Evolutionary conservation across 768 basidiomycete species (phyloP), one percentile per base, ranked within the genome.

Genomic region (Leccinellum luteum): DNA sequence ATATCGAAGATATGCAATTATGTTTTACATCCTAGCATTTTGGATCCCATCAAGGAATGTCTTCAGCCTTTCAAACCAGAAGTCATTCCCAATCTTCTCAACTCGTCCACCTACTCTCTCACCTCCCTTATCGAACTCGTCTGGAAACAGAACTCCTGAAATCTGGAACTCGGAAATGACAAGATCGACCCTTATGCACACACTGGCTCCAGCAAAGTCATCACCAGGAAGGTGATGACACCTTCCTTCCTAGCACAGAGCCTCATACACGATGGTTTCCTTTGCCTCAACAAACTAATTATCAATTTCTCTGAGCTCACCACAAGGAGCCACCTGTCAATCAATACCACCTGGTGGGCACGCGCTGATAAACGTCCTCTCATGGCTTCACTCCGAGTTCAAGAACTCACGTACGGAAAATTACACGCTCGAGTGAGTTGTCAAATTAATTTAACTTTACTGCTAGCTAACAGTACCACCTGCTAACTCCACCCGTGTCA

Each of bases 21-120:
- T 17, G 3, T 48, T 2, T 1, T 17, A 2, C 47, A 48, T 9
- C 47, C 47, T 1, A 9, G 9, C 17, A 15, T 48, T 1, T 3
- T 48, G 0, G 27, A 48, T 4, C 27, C 47, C 8, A 48, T 48
- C 27, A 48, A 48, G 47, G 47, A 28, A 2, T 48, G 27, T 6
- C 27, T 48, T 1, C 47, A 48, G 10, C 47, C 47, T 0, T 48
- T 48, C 47, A 30, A 48, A 10, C 17, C 4, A 0, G 27, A 48
- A 10, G 27, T 48, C 19, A 61, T 61, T 1, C 60, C 54, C 0
- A 56, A 56, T 3, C n/a, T 61, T 0, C 1, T 61, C 1, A 56
- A 49, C n/a, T 59, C 54, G 60, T 23, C 48, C 0, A 59, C 57
- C 0, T 59, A 50, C 4, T 57, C 57, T 0, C 1, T 61, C 4